These are phyloP conservation scores for Candida fluviatilis DNA, from an alignment of 805 yeast genomes.

Conservation along the genomic window DNA sequence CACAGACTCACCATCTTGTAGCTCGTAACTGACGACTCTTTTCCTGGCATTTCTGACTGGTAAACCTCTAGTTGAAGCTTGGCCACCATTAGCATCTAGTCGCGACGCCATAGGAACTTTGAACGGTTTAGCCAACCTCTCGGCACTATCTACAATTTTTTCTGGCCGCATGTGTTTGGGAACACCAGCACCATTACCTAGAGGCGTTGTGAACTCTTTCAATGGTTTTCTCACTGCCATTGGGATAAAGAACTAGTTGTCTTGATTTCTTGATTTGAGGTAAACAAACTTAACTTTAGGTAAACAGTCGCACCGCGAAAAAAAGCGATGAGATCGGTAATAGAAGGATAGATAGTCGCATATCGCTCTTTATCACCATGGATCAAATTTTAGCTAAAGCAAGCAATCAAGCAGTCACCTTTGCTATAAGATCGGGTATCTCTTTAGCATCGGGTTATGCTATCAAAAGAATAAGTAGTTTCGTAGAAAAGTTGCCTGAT, in stretches of 20 bases:
- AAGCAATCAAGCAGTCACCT: constrained; percentile 73
- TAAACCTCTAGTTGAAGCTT: constrained; percentile 11
- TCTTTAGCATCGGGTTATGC: constrained; percentile 74
- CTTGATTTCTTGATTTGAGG: no score
- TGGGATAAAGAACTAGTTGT: not conserved
- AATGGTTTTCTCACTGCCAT: constrained; percentile 30
- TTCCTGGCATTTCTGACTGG: constrained; percentile 26
- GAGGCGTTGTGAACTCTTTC: constrained; percentile 37
- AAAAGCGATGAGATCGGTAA: not conserved
- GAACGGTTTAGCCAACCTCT: constrained; percentile 61
- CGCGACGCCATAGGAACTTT: constrained; percentile 51
- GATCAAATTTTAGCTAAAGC: constrained; percentile 50
- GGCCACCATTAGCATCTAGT: constrained; percentile 7
- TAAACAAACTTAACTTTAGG: no score
- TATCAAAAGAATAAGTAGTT: constrained; percentile 53
- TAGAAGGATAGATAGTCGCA: not conserved
- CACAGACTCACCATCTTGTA: constrained; percentile 15
- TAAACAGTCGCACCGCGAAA: not conserved
- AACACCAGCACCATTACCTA: constrained; percentile 71
- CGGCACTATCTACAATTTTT: constrained; percentile 47
- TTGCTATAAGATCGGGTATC: constrained; percentile 73
- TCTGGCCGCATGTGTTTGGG: constrained; percentile 54
- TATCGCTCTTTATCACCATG: constrained; percentile 19
- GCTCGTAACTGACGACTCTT: constrained; percentile 31
- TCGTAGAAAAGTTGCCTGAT: constrained; percentile 53